Evolutionary conservation across 148 eudicot species (phyloP).

Genomic region (Persicaria tinctoria): DNA sequence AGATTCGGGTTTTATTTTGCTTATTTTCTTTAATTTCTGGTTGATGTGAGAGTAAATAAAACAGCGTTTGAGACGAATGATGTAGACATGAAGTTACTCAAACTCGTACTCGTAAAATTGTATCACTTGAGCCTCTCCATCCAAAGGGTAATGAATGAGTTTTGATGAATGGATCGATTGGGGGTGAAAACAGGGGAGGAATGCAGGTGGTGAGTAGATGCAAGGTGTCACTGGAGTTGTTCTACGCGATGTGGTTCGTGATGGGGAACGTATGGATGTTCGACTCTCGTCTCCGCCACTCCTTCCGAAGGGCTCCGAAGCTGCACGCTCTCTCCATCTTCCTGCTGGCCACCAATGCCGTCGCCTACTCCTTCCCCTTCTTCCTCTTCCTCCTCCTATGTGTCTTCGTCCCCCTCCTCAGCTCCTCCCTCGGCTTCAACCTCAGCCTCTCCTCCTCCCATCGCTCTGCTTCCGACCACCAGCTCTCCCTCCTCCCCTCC

Average conservation of each 20-base stretch:
- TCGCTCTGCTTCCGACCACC: conserved; percentile 79
- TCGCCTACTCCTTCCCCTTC: conserved; percentile 80
- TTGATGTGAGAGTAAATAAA: too few species aligned
- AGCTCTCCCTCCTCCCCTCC: conserved; percentile 45
- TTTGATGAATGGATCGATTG: not conserved
- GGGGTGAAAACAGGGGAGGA: conserved; percentile 20
- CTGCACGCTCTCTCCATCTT: conserved; percentile 62
- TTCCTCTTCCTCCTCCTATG: conserved; percentile 69
- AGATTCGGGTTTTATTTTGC: too few species aligned
- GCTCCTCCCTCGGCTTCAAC: conserved; percentile 67
- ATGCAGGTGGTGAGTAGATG: conserved; percentile 44
- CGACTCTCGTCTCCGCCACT: conserved; percentile 49
- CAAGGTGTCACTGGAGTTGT: conserved; percentile 56
- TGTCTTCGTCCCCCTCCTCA: conserved; percentile 62
- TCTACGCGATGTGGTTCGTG: conserved; percentile 95
- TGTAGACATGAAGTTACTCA: too few species aligned
- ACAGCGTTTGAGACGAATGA: too few species aligned
- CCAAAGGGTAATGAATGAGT: too few species aligned
- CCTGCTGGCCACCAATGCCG: conserved; percentile 76
- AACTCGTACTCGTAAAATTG: too few species aligned
- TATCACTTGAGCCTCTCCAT: too few species aligned
- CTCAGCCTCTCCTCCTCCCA: conserved; percentile 61
- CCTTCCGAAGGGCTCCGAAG: conserved; percentile 56
- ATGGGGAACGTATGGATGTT: conserved; percentile 95
- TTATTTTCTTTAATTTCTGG: too few species aligned